Evolutionary conservation across 73 alveolate species (phyloP), one percentile per base, ranked within the genome.

Genomic region (Paramecium pentaurelia): DNA sequence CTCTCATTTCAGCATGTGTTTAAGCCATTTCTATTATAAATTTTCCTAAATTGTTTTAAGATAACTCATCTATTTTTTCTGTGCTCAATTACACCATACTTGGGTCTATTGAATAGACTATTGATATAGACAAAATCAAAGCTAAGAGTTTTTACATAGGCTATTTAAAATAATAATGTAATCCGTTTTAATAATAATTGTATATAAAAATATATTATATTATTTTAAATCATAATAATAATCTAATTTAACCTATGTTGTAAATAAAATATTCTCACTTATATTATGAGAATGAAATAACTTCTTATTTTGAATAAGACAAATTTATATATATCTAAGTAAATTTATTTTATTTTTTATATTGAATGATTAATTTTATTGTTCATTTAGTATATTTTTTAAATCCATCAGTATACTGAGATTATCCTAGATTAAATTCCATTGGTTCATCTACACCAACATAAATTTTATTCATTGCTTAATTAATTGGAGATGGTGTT

Each of bases 1-100:
- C 77, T 80, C 91, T 80, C 75, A 49, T 45, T 80, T 80, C 77
- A 11, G 47, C 49, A 80, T 80, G 91, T 42, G 91, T 80, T 47
- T 80, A 80, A 40, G 77, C 91, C 58, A 80, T 32, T 32, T 80
- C 91, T 12, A 80, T 80, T 25, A 80, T 40, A 22, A 44, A 80
- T 80, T 80, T 80, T 3, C 91, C 91, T 14, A 42, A 44, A 80
- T 45, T 44, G 91, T 44, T 80, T 38, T 44, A n/a, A 22, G 77
- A 38, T n/a, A 80, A 30, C 45, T 80, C 91, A 44, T 80, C 70
- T 1, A 80, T 42, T 27, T 80, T 77, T 9, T 80, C 42, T 42
- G 70, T 47, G 54, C 91, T 42, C 42, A 80, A 25, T 42, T 80
- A 44, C 28, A 80, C 77, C 75, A 80, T 10, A 9, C 34, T 45